Base-by-base conservation (phyloP, 768 basidiomycete species). In the Pleurotus platypus region DNA sequence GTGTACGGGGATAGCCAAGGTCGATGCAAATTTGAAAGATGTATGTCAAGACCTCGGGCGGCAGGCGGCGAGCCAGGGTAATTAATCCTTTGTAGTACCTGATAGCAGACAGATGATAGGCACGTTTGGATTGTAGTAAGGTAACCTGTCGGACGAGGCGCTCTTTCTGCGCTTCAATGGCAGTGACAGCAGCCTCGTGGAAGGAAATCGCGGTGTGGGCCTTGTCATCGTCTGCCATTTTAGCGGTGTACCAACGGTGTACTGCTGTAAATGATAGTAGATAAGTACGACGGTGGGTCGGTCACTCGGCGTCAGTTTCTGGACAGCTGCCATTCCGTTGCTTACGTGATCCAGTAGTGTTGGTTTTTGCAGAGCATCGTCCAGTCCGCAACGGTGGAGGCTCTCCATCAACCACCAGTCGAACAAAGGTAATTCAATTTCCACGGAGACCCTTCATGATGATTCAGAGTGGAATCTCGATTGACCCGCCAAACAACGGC, bases 381-480 rank as follows among this genome's bases (percentile, higher is more conserved):
- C 30, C 30, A 11, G 30, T 9, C 49, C 49, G n/a, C 35, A 30
- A 50, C 49, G 6, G 16, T 16, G 8, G 16, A 22, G 20, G 27
- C 30, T 35, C 20, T 18, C 46, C 13, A 13, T 15, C 13, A 15
- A 18, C 16, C 46, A 16, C 12, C 13, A 48, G 20, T 20, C 7
- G 20, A 48, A n/a, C 16, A 35, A 30, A 54, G 51, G 51, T 54
- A 54, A 54, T 27, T 54, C 12, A 12, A 39, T 42, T 18, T 16
- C 35, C 24, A 35, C 35, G 15, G 9, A 18, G 15, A 35, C 16
- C 42, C 37, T 18, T 18, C 18, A 18, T 48, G 16, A 93, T 92
- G 89, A 93, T 83, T 89, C 86, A 89, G 91, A 93, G 91, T 93
- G 91, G 91, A 90, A 85, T 75, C 91, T 87, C 73, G 70, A 88